Base-by-base conservation (phyloP, 176 grass and related monocot genomes). In the Oryza punctata region DNA sequence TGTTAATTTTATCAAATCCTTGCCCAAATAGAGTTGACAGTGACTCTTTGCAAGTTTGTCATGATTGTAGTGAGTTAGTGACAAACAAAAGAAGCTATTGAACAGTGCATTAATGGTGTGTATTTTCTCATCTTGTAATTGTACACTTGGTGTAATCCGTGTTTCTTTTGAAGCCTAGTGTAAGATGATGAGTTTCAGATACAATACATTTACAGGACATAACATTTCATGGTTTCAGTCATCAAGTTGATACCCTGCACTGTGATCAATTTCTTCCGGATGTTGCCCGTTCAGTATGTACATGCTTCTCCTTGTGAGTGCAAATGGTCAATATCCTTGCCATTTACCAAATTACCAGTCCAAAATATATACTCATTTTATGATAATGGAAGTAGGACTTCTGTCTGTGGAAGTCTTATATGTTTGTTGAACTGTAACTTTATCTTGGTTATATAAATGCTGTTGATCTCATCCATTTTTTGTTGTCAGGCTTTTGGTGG, bases 1-100 rank as follows among this genome's bases (percentile, higher is more conserved):
- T 76, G 78, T 84, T 76, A 90, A 91, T 72, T 99, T 96, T 73
- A 88, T 91, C 11, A 72, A 79, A 75, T 89, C 83, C 29, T 91
- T 99, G 78, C 73, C 73, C 67, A 84, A 84, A 73, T 85, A 93
- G 72, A 63, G 81, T 32, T 64, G 38, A 23, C 21, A 61, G 28
- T 72, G 18, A 52, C 23, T 49, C 12, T 52, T 43, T 70, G n/a
- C 29, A 60, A 75, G 40, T 78, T 26, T 41, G 3, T 29, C 74
- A 75, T 54, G 12, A 23, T 66, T 47, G 27, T 52, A 44, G 18
- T 45, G 49, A 82, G 18, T 63, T 40, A 80, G 40, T 18, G 23
- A 78, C 70, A 41, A 64, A 23, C 79, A 33, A 47, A 79, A 4
- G 69, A 69, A 63, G 75, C 47, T 74, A 27, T 75, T 69, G 3